Conservation (phyloP, 495 filamentous ascomycete species). For the Letharia columbiana region DNA sequence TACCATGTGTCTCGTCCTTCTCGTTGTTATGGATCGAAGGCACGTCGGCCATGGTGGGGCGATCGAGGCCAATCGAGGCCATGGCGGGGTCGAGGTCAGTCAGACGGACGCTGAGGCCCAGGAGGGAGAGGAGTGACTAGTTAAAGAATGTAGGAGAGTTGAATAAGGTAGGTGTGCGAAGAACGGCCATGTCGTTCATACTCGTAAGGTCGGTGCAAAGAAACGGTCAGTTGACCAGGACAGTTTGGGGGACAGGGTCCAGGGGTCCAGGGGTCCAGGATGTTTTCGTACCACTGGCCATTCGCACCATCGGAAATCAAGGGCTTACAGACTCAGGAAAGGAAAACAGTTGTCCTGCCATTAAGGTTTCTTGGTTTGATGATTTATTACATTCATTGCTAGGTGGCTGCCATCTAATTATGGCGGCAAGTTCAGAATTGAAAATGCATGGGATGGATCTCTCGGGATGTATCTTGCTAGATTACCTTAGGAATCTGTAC, state of each 20-base stretch:
- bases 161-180: not conserved
- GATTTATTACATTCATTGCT: not conserved
- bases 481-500: not conserved
- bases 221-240: too few species aligned
- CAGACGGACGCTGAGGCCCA: not conserved
- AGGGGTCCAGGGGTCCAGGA: too few species aligned
- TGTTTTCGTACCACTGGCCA: not conserved
- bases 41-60: not conserved
- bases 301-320: not conserved
- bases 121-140: not conserved
- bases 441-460: not conserved
- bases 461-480: not conserved
- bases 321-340: too few species aligned
- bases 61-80: conserved; percentile 7
- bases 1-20: not conserved
- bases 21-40: not conserved
- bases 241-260: too few species aligned
- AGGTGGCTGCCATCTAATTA: not conserved
- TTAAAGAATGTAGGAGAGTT: not conserved
- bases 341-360: not conserved
- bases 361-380: not conserved
- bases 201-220: too few species aligned
- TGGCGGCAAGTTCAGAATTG: not conserved
- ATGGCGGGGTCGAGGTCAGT: not conserved
- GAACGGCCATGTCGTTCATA: too few species aligned